A percentile compares a stretch with the other conserved stretches of the same genome.
These are phyloP conservation scores for Huntiella bhutanensis DNA, from an alignment of 2,329 filamentous ascomycete species.

Conservation along the genomic window DNA sequence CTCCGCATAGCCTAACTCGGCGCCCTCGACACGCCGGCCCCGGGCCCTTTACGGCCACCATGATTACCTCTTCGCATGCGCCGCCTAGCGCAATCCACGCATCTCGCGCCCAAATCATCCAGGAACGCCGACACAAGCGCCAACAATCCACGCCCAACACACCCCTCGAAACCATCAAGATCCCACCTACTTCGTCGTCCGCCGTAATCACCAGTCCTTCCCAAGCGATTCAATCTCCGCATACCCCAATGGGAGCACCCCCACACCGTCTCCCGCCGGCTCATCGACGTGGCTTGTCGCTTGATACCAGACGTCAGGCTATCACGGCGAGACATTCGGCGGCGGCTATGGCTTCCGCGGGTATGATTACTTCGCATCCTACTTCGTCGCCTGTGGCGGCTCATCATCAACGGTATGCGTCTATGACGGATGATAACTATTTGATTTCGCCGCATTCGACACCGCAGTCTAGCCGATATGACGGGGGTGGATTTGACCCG, in stretches of 20 bases:
- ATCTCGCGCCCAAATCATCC: constrained; percentile 13
- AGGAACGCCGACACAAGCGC: constrained; percentile 45
- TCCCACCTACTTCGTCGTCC: constrained; percentile 33
- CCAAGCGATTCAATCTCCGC: constrained; percentile 17
- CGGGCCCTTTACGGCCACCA: background rate
- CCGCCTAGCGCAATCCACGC: constrained; percentile 10
- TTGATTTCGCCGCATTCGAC: constrained; percentile 37
- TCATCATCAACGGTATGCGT: constrained; percentile 12
- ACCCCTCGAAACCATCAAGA: constrained; percentile 52
- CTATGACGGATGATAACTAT: constrained; percentile 26
- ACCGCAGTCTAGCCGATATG: constrained; percentile 34
- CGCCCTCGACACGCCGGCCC: background rate
- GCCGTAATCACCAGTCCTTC: constrained; percentile 9
- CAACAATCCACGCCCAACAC: constrained; percentile 70
- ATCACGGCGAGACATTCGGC: constrained; percentile 7
- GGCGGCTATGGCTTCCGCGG: constrained; percentile 17
- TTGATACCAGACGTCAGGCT: constrained; percentile 49
- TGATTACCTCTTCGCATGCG: constrained; percentile 7
- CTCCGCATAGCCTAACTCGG: background rate
- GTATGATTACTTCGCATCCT: constrained; percentile 9
- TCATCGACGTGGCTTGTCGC: constrained; percentile 69
- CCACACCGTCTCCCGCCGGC: constrained; percentile 16
- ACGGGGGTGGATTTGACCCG: constrained; percentile 26
- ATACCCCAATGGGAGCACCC: constrained; percentile 17
- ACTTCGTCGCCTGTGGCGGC: constrained; percentile 21